A percentile compares a stretch with the other conserved stretches of the same genome.
These are phyloP conservation scores for Sporopachydermia lactativora DNA, from an alignment of 805 yeast species.

Conservation along the genomic window DNA sequence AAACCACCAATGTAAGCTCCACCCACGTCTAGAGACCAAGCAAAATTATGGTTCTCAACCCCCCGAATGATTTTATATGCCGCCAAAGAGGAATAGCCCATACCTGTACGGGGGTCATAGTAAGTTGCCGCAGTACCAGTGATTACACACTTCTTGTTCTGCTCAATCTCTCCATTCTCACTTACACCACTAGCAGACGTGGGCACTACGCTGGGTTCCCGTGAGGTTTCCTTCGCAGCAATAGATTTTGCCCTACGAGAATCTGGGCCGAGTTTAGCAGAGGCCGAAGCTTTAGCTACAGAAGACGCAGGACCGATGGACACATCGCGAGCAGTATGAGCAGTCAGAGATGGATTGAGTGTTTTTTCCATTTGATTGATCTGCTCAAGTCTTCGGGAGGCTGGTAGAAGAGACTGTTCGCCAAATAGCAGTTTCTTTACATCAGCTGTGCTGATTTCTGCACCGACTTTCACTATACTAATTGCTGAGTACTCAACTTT, in stretches of 20 bases:
- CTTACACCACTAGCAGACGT: not conserved
- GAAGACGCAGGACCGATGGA: too few relatives aligned
- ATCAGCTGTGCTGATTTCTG: slow-evolving; percentile 6
- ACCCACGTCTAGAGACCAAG: slow-evolving; percentile 36
- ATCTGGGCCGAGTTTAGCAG: not conserved
- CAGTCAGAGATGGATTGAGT: not conserved
- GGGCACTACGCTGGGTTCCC: not conserved
- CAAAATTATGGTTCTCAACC: slow-evolving; percentile 32
- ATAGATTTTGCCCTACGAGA: not conserved
- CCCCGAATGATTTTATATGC: slow-evolving; percentile 52
- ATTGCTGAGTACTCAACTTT: slow-evolving; percentile 6
- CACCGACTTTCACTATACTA: slow-evolving; percentile 8
- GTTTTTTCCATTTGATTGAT: not conserved
- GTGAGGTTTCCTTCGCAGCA: not conserved
- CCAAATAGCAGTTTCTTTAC: slow-evolving; percentile 11
- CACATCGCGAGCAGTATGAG: too few relatives aligned
- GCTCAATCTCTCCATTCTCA: slow-evolving; percentile 3
- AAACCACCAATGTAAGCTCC: slow-evolving; percentile 30
- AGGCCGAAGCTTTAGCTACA: not conserved
- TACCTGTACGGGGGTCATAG: slow-evolving; percentile 77
- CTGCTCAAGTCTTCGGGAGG: slow-evolving; percentile 26
- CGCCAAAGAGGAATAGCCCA: slow-evolving; percentile 75
- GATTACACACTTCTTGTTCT: slow-evolving; percentile 37
- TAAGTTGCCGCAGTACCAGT: slow-evolving; percentile 71
- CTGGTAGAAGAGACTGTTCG: slow-evolving; percentile 28